phyloP scores from a whole-genome alignment of 2,329 filamentous ascomycete species.

The Colletotrichum coccodes region DNA sequence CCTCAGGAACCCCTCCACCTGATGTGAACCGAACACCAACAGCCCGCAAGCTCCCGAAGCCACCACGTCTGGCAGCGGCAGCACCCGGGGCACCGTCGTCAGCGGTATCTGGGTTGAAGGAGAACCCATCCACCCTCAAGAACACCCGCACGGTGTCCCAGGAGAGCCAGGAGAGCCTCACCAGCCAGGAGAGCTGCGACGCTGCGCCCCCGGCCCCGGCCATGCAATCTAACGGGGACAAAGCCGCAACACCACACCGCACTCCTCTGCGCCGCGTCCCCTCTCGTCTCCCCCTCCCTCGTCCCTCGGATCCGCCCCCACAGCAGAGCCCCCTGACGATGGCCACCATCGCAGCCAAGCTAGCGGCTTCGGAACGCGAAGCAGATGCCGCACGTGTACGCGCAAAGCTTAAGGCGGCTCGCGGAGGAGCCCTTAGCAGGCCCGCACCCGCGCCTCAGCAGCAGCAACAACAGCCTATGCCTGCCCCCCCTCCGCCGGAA shows the following conservation, averaged over 20 bases:
- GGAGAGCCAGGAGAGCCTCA: conserved; percentile 20
- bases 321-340: conserved; percentile 69
- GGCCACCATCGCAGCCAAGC: conserved; percentile 70
- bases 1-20: conserved; percentile 17
- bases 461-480: conserved; percentile 33
- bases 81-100: neutral
- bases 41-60: conserved; percentile 21
- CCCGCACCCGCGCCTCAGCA: conserved; percentile 41
- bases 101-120: neutral
- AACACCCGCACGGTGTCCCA: conserved; percentile 18
- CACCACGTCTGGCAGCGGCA: conserved; percentile 19
- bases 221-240: conserved; percentile 17
- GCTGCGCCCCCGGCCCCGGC: conserved; percentile 38
- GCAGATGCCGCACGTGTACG: conserved; percentile 71
- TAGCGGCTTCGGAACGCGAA: conserved; percentile 71
- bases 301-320: conserved; percentile 48
- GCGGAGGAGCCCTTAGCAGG: conserved; percentile 43
- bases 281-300: conserved; percentile 47
- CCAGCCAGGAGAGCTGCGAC: conserved; percentile 27
- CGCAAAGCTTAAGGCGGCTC: conserved; percentile 69
- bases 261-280: conserved; percentile 38
- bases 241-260: conserved; percentile 23
- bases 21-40: conserved; percentile 18
- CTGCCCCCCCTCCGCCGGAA: conserved; percentile 31
- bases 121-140: conserved; percentile 1